Base-by-base conservation (phyloP, 2,329 filamentous ascomycete species). In the Aspergillus sp. region DNA sequence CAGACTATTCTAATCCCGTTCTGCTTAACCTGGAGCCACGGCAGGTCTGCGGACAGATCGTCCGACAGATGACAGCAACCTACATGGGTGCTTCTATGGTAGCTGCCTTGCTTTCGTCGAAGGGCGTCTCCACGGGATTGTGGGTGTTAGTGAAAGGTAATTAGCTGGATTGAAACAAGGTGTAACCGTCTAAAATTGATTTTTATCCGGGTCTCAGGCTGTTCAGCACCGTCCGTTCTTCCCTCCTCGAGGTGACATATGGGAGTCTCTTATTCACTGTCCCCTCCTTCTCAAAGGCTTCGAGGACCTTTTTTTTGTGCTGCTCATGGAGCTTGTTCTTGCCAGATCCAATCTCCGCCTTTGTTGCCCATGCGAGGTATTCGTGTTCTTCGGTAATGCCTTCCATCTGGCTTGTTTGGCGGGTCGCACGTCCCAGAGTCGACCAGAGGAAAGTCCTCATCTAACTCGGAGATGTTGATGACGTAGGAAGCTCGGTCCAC, bases 1-100 rank as follows among this genome's bases (percentile, higher is more conserved):
- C 42, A 45, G 42, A 5, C 42, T 21, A 45, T 21, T 25, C 42
- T 45, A n/a, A 45, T 64, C 42, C 3, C 42, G 23, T 6, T 45
- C 42, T 45, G 42, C 42, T 25, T 45, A 45, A 45, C 42, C 16
- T 4, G 42, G 42, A 45, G 42, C 23, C 42, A 45, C 42, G 42
- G 42, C 42, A 23, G 42, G 20, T 25, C 21, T 21, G 42, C 42
- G 5, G 42, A 45, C 19, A 16, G 42, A 25, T 45, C 16, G 20
- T 25, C 42, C 42, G 19, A 23, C 42, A 45, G 42, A 25, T 45
- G 42, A 16, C 42, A 25, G 42, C 17, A 45, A 25, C 16, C 42
- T 25, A 45, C 42, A 19, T 45, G 20, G 42, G 23, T 45, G 42
- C 19, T 45, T 45, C n/a, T 25, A 25, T 20, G 23, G 16, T 45